Evolutionary conservation across 2,329 filamentous ascomycete species (phyloP), one percentile per base, ranked within the genome.

Genomic region (Graphilbum sp.): DNA sequence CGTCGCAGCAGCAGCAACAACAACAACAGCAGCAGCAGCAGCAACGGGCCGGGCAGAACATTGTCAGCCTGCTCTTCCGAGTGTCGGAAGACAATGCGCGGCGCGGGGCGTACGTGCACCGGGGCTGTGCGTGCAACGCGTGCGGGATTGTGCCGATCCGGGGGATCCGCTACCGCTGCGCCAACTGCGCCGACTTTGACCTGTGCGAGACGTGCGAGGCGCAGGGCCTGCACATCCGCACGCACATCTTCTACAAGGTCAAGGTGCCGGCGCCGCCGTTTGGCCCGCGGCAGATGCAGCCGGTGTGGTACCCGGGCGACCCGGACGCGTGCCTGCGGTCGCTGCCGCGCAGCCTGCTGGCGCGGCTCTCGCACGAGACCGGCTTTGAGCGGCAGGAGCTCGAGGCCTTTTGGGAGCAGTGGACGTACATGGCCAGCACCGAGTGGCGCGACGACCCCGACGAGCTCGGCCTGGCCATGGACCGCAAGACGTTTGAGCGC

Each of bases 241-340:
- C 86, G 2, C 90, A 98, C 57, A 73, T 96, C 34, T 96, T 98
- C 59, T 93, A 92, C 67, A 96, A 96, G 57, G 82, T 98, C 52
- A 79, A 79, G 39, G 79, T 96, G 11, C 90, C 90, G 1, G 81
- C 86, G 1, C 85, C 87, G 0, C 81, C 85, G 23, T 76, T 94
- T 40, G 81, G 81, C 3, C 78, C 82, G 2, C 74, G 83, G 37
- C 79, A 88, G 54, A 80, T 79, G 51, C 79, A 85, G 49, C 78
- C 81, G 7, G 74, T 86, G 2, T 90, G 81, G 75, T 95, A 94
- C 54, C 82, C 86, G 1, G 87, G 87, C 32, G 83, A 92, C 50
- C 85, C 87, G 10, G 73, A 80, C 44, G 72, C 72, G 45, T 74
- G 80, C 49, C 66, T 73, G 16, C 69, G 73, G 17, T 74, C 64